Evolutionary conservation across 2,329 filamentous ascomycete genomes (phyloP), one percentile per base, ranked within the genome.

Genomic region (Ampelomyces quisqualis): DNA sequence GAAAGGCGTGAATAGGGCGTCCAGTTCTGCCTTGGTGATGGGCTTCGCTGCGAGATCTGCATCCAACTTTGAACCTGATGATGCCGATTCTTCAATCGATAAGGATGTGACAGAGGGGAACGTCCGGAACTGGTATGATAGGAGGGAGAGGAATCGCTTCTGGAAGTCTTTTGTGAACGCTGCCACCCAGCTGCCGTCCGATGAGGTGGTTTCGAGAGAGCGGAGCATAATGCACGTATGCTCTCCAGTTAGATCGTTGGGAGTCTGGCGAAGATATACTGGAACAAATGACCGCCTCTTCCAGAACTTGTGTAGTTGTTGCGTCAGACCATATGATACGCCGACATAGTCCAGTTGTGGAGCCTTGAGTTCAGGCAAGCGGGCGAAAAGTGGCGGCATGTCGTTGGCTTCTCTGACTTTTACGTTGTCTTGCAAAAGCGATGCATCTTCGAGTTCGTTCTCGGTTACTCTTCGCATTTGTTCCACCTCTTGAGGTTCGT

Each of bases 181-280:
- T 11, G 88, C 88, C 0, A 97, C 82, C 93, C 93, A 97, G 58
- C 80, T 82, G 54, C 95, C 89, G 28, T 82, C 68, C 1, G 62
- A 62, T 19, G 70, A 65, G 18, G 73, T 72, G 1, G 70, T 70
- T 35, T 75, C 68, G 2, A 98, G 77, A 2, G 90, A 86, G 42
- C 89, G 82, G 34, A 98, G 78, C 94, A 98, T 98, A 19, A 98
- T 91, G 64, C 90, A 96, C 0, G 93, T 95, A 67, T 98, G 93
- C 70, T 98, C 93, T 40, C 93, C 93, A 0, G 94, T 98, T 31
- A 98, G 77, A 42, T 97, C 93, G 64, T 97, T 98, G 36, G 93
- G 78, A 2, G 94, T 98, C 73, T 98, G 93, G 22, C 93, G 81
- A 10, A 98, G 78, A 61, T 98, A 98, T 1, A 98, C 88, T 0